Evolutionary conservation across 306 rosid genomes (phyloP).

Genomic region (apple (Malus domestica)): DNA sequence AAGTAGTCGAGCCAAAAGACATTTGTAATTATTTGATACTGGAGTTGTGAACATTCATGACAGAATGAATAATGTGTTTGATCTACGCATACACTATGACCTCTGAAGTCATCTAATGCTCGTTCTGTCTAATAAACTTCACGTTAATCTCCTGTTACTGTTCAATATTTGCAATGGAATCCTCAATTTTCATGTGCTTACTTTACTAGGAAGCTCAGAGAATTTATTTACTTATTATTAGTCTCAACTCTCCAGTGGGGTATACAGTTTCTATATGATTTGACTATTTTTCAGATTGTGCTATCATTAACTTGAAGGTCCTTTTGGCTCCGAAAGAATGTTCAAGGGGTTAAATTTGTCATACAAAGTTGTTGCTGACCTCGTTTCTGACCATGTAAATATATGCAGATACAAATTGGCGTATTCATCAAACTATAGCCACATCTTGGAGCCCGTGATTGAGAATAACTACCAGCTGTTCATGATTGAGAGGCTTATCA

Average conservation of each 20-base stretch:
- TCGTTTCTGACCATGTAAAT: constrained; percentile 6
- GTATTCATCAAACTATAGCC: constrained; percentile 70
- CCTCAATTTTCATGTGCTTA: too few relatives aligned
- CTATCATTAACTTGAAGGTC: not conserved
- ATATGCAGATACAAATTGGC: constrained; percentile 71
- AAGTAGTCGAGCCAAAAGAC: not conserved
- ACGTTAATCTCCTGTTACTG: not conserved
- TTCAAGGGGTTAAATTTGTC: not conserved
- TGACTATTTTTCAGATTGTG: not conserved
- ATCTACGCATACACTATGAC: not conserved
- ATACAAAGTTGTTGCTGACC: not conserved
- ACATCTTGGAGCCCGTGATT: constrained; percentile 52
- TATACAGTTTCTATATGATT: too few relatives aligned
- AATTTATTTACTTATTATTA: too few relatives aligned
- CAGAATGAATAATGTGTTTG: not conserved
- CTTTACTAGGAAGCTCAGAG: too few relatives aligned
- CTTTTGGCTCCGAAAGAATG: not conserved
- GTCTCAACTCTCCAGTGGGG: too few relatives aligned
- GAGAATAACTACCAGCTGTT: constrained; percentile 79
- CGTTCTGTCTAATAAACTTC: not conserved
- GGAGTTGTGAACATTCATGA: not conserved
- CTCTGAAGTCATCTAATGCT: not conserved
- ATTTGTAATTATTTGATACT: not conserved
- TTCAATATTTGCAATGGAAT: not conserved
- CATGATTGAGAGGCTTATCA: constrained; percentile 82